Conservation (phyloP, 2,329 filamentous ascomycete genomes). For the Cytospora piceicola region DNA sequence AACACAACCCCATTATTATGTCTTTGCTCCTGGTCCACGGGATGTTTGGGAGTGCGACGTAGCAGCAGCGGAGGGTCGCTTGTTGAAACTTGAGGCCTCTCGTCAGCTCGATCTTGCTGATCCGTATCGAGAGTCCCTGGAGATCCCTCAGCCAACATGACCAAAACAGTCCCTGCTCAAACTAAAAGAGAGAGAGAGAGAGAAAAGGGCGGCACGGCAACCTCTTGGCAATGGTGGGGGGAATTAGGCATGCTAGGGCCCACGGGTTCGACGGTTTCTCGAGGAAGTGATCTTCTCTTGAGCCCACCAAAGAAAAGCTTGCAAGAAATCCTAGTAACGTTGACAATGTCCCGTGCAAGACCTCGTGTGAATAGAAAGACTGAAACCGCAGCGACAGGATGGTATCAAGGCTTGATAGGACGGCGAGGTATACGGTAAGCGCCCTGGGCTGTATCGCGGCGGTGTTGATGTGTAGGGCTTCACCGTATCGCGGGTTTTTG, state of each 20-base stretch:
- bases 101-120: slow-evolving; percentile 19
- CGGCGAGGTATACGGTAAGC: slow-evolving; percentile 9
- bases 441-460: slow-evolving; percentile 4
- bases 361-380: not conserved
- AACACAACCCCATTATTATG: not conserved
- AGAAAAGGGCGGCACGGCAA: slow-evolving; percentile 5
- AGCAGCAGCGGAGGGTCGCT: slow-evolving; percentile 12
- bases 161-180: slow-evolving; percentile 1
- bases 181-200: too few relatives aligned
- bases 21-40: not conserved
- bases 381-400: slow-evolving; percentile 16
- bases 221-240: slow-evolving; percentile 9
- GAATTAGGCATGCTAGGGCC: slow-evolving; percentile 6
- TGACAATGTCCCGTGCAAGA: not conserved
- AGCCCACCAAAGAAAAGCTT: slow-evolving; percentile 16
- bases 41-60: not conserved
- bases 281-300: slow-evolving; percentile 18
- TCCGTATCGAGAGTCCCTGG: slow-evolving; percentile 23
- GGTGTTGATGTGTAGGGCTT: slow-evolving; percentile 5
- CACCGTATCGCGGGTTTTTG: slow-evolving; percentile 13
- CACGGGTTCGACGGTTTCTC: slow-evolving; percentile 13
- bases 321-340: slow-evolving; percentile 9
- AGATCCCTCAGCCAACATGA: slow-evolving; percentile 15
- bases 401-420: slow-evolving; percentile 13
- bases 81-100: slow-evolving; percentile 21